Percentiles rank a stretch among this genome's conserved stretches.
Evolutionary conservation across 2,329 filamentous ascomycete species (phyloP).

Genomic region (Aureobasidium sp.): DNA sequence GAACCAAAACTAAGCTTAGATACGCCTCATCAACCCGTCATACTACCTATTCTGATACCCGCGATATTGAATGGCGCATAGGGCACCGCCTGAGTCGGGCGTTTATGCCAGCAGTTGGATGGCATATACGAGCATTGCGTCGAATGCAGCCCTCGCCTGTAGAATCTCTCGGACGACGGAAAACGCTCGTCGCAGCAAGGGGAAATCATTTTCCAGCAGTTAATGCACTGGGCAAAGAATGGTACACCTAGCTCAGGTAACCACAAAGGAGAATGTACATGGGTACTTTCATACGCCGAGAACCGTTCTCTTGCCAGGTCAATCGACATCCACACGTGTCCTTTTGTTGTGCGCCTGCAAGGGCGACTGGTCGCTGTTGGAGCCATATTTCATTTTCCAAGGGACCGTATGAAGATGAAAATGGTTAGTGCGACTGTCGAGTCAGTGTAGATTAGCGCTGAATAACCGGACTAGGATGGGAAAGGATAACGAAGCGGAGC

Average conservation of each 20-base stretch:
- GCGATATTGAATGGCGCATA: slow-evolving; percentile 4
- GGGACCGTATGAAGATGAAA: not conserved
- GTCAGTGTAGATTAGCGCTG: slow-evolving; percentile 5
- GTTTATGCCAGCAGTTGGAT: not conserved
- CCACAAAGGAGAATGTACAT: not conserved
- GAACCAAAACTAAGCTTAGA: slow-evolving; percentile 8
- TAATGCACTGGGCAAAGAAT: not conserved
- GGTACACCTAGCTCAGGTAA: not conserved
- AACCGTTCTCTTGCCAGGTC: not conserved
- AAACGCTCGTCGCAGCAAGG: slow-evolving; percentile 1
- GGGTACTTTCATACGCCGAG: not conserved
- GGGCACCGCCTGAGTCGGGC: not conserved
- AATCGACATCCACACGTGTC: slow-evolving; percentile 8
- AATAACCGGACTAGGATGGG: not conserved
- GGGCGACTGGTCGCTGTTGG: not conserved
- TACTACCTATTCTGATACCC: not conserved
- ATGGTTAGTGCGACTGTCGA: slow-evolving; percentile 6
- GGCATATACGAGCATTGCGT: not conserved
- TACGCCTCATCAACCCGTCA: not conserved
- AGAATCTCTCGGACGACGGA: not conserved
- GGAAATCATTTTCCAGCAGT: not conserved
- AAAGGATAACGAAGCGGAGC: slow-evolving; percentile 3
- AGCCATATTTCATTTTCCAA: not conserved
- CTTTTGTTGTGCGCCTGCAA: not conserved
- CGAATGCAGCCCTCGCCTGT: not conserved